phyloP scores from a whole-genome alignment of 345 rosid genomes.

The Eucalyptus leucophloia region DNA sequence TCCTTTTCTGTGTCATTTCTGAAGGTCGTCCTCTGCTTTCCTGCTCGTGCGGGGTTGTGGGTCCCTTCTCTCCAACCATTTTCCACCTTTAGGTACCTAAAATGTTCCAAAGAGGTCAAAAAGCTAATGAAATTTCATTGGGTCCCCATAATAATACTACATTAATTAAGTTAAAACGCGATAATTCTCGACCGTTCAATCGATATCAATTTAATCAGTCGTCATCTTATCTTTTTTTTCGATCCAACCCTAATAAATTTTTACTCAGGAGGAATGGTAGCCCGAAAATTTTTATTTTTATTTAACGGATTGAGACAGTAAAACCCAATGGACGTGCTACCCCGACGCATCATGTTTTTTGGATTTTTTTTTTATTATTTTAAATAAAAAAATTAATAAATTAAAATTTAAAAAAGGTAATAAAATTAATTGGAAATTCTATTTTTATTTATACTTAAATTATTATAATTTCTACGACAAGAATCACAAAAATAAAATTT shows the following conservation, averaged over 20 bases:
- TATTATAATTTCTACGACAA: no score
- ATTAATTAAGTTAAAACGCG: background rate
- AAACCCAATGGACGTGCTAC: accelerated
- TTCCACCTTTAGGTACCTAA: background rate
- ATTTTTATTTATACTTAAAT: no score
- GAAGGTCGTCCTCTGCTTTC: background rate
- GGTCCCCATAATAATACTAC: background rate
- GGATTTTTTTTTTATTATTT: background rate
- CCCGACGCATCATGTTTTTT: background rate
- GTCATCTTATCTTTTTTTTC: background rate
- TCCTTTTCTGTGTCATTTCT: background rate
- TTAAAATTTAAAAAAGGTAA: background rate
- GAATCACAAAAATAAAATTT: background rate
- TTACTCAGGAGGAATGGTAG: accelerated
- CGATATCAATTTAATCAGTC: background rate
- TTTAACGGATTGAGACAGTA: accelerated
- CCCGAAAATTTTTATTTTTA: accelerated
- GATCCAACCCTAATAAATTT: accelerated
- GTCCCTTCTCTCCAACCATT: background rate
- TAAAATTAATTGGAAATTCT: background rate
- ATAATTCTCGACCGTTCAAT: background rate
- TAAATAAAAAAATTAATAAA: background rate
- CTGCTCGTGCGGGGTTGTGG: background rate
- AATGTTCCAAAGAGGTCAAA: background rate
- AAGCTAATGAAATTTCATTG: background rate